Evolutionary conservation across 805 yeast species (phyloP).

Genomic region (Blastobotrys americana): DNA sequence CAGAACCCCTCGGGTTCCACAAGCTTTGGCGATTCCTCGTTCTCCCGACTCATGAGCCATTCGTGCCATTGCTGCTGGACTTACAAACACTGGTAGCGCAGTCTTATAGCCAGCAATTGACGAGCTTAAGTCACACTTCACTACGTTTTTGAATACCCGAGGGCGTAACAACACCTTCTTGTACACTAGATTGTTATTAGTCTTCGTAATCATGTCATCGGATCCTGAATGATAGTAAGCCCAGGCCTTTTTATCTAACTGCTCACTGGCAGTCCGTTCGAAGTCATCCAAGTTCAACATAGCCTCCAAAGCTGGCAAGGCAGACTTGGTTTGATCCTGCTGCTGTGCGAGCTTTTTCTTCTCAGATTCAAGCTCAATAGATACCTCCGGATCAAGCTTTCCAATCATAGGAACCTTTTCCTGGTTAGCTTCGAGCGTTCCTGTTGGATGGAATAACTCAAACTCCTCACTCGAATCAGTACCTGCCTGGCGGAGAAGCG

Average conservation of each 20-base stretch:
- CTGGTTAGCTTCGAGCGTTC: slow-evolving; percentile 23
- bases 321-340: neutral
- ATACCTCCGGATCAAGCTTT: slow-evolving; percentile 10
- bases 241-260: slow-evolving; percentile 17
- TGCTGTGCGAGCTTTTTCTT: neutral
- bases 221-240: slow-evolving; percentile 41
- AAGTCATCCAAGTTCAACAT: slow-evolving; percentile 19
- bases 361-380: neutral
- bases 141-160: slow-evolving; percentile 35
- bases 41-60: slow-evolving; percentile 32
- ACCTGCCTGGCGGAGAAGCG: slow-evolving; percentile 43
- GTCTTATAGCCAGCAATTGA: slow-evolving; percentile 42
- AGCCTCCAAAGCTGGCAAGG: slow-evolving; percentile 16
- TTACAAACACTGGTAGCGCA: slow-evolving; percentile 39
- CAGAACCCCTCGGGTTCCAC: slow-evolving; percentile 35
- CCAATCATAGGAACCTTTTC: slow-evolving; percentile 9
- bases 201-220: slow-evolving; percentile 42
- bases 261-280: slow-evolving; percentile 15
- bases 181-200: slow-evolving; percentile 40
- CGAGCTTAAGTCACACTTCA: slow-evolving; percentile 38
- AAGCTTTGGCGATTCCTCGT: slow-evolving; percentile 30
- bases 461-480: slow-evolving; percentile 39
- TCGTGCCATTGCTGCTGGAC: slow-evolving; percentile 33
- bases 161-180: slow-evolving; percentile 41
- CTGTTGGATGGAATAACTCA: slow-evolving; percentile 20